Evolutionary conservation across 2,329 filamentous ascomycete species (phyloP).

Genomic region (Gaeumannomyces sp.): DNA sequence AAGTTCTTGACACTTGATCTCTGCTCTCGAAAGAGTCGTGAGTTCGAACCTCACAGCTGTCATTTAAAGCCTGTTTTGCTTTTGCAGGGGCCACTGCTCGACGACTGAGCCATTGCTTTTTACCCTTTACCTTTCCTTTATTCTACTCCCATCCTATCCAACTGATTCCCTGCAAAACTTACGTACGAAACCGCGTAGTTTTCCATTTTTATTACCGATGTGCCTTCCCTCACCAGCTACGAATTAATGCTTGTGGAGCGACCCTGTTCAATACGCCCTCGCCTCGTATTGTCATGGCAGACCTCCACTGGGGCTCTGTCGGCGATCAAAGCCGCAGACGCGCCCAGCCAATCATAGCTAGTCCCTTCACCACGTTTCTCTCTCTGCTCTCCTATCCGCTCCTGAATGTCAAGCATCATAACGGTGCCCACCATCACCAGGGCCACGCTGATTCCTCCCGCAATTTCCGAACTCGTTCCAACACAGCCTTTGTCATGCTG

Average conservation of each 20-base stretch:
- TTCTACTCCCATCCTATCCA: too few relatives aligned
- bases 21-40: constrained; percentile 11
- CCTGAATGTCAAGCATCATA: background rate
- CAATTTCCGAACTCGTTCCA: background rate
- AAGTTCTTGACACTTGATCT: constrained; percentile 8
- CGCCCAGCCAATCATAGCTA: background rate
- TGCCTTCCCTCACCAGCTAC: too few relatives aligned
- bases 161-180: too few relatives aligned
- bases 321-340: background rate
- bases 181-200: too few relatives aligned
- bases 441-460: background rate
- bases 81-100: background rate
- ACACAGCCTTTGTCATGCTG: background rate
- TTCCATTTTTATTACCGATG: too few relatives aligned
- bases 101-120: too few relatives aligned
- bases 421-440: background rate
- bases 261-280: too few relatives aligned
- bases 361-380: background rate
- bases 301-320: background rate
- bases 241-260: too few relatives aligned
- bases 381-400: background rate
- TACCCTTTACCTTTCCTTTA: too few relatives aligned
- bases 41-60: constrained; percentile 11
- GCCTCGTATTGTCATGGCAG: background rate
- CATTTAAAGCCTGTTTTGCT: background rate